Evolutionary conservation across 2,329 filamentous ascomycete genomes (phyloP).

Genomic region (Fusarium torreyae): DNA sequence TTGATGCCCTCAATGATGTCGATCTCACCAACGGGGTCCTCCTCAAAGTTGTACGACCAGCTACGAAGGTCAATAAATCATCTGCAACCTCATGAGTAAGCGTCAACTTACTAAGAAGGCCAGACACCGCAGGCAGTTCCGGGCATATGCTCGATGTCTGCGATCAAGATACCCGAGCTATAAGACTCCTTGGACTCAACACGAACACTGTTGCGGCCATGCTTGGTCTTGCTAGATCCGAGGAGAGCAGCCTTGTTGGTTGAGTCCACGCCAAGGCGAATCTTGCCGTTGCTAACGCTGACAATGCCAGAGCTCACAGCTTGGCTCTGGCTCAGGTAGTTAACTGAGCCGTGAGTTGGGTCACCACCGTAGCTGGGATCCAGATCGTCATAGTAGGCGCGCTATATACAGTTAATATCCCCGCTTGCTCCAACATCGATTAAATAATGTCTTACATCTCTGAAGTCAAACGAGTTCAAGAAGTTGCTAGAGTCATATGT

Average conservation of each 20-base stretch:
- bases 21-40: slow-evolving; percentile 27
- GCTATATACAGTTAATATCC: not conserved
- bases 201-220: slow-evolving; percentile 24
- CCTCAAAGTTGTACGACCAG: slow-evolving; percentile 31
- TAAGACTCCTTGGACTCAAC: slow-evolving; percentile 24
- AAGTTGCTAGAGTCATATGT: slow-evolving; percentile 28
- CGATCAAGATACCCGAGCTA: slow-evolving; percentile 24
- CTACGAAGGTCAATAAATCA: not conserved
- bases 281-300: slow-evolving; percentile 13
- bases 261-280: slow-evolving; percentile 19
- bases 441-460: slow-evolving; percentile 5
- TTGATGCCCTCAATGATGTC: slow-evolving; percentile 29
- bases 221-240: slow-evolving; percentile 5
- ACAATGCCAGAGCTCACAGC: slow-evolving; percentile 25
- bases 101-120: slow-evolving; percentile 10
- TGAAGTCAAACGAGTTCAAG: slow-evolving; percentile 24
- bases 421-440: too few species aligned
- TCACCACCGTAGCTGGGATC: slow-evolving; percentile 22
- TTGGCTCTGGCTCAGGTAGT: slow-evolving; percentile 18
- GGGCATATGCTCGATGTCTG: slow-evolving; percentile 31
- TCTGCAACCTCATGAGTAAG: not conserved
- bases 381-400: slow-evolving; percentile 13
- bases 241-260: slow-evolving; percentile 5
- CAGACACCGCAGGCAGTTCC: slow-evolving; percentile 25
- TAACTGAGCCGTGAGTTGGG: slow-evolving; percentile 21